A percentile compares a stretch with the other conserved stretches of the same genome.
These are phyloP conservation scores for Thelonectria olida DNA, from an alignment of 2,329 filamentous ascomycete genomes.

Conservation along the genomic window DNA sequence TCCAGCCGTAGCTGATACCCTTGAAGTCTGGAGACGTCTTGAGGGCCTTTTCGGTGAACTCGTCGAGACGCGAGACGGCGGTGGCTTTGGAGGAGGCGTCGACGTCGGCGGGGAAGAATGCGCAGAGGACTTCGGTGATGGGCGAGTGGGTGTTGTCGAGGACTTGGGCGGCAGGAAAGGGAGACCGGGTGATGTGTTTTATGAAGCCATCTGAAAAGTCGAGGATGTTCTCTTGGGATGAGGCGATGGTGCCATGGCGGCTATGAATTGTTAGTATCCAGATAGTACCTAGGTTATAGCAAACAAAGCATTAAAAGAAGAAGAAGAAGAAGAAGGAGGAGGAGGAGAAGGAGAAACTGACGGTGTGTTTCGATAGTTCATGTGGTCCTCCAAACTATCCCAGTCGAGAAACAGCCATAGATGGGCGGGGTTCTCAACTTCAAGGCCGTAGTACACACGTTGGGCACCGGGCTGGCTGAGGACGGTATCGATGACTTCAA, in stretches of 20 bases:
- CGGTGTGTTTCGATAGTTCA: not conserved
- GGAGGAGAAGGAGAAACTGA: not conserved
- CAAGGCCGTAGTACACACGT: not conserved
- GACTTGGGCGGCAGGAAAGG: not conserved
- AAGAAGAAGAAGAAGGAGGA: too few relatives aligned
- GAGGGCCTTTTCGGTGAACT: conserved; percentile 23
- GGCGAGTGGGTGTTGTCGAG: conserved; percentile 6
- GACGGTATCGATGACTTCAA: not conserved
- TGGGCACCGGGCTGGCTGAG: not conserved
- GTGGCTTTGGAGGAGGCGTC: not conserved
- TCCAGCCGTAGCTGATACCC: conserved; percentile 38
- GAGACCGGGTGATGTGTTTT: not conserved
- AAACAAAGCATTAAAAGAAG: too few relatives aligned
- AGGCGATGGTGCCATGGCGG: not conserved
- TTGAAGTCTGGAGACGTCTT: conserved; percentile 5
- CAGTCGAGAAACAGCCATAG: not conserved
- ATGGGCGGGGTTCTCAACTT: not conserved
- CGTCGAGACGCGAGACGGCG: not conserved
- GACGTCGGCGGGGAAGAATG: conserved; percentile 23
- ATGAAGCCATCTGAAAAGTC: not conserved
- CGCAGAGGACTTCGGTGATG: conserved; percentile 20
- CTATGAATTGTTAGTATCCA: not conserved
- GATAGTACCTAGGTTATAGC: too few relatives aligned
- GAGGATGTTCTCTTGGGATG: not conserved
- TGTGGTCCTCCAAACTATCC: not conserved